Conservation (phyloP, 2,329 filamentous ascomycete species). For the Neofusicoccum umdonicola region DNA sequence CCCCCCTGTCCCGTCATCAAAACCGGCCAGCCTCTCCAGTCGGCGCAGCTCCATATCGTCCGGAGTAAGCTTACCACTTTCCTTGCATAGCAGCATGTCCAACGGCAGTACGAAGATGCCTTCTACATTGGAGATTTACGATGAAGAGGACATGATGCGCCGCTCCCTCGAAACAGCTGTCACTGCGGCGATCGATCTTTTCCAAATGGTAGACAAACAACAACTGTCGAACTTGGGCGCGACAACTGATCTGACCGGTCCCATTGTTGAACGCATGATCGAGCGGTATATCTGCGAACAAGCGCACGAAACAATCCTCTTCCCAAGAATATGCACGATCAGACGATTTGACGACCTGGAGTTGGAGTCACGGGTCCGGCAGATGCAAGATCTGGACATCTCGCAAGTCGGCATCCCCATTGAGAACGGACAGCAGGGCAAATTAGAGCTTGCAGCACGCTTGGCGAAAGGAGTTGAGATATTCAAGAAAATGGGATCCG, state of each 20-base stretch:
- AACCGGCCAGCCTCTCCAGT: constrained; percentile 32
- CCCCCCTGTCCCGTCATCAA: constrained; percentile 62
- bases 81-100: constrained; percentile 36
- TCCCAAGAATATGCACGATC: constrained; percentile 75
- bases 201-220: constrained; percentile 92
- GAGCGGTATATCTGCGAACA: constrained; percentile 94
- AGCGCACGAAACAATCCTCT: constrained; percentile 79
- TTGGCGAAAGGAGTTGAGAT: constrained; percentile 78
- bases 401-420: constrained; percentile 90
- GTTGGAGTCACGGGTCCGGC: constrained; percentile 81
- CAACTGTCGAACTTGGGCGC: constrained; percentile 88
- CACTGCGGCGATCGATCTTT: constrained; percentile 89
- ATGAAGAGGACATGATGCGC: constrained; percentile 89
- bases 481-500: constrained; percentile 79
- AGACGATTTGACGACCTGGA: constrained; percentile 81
- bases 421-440: constrained; percentile 72
- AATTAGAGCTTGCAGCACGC: constrained; percentile 75
- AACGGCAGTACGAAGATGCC: constrained; percentile 32
- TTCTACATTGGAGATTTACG: constrained; percentile 64
- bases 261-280: constrained; percentile 87
- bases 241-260: constrained; percentile 89
- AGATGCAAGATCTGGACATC: constrained; percentile 92
- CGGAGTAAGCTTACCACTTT: constrained; percentile 33
- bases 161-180: constrained; percentile 87
- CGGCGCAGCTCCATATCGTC: constrained; percentile 37